phyloP scores from a whole-genome alignment of 2,329 filamentous ascomycete species.

The Lecanosticta acicola region DNA sequence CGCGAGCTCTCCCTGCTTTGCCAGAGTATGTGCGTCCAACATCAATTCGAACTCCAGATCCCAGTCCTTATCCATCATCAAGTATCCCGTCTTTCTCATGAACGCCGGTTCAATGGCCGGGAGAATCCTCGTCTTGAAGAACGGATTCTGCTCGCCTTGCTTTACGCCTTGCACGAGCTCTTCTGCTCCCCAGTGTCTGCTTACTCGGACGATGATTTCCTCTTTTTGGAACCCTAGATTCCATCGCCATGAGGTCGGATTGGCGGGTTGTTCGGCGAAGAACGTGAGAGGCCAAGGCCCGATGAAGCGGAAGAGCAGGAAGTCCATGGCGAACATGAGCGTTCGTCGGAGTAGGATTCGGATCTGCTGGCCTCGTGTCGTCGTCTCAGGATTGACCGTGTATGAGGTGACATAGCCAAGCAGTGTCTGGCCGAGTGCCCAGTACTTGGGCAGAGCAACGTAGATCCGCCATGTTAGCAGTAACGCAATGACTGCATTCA shows the following conservation, averaged over 20 bases:
- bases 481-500: conserved; percentile 64
- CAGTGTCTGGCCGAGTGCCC: conserved; percentile 56
- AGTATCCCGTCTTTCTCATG: conserved; percentile 76
- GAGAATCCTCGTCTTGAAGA: conserved; percentile 58
- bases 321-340: conserved; percentile 67
- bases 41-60: conserved; percentile 82
- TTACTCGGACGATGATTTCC: conserved; percentile 77
- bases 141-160: conserved; percentile 48
- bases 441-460: conserved; percentile 67
- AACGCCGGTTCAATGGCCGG: conserved; percentile 63
- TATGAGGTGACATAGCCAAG: conserved; percentile 62
- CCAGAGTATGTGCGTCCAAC: conserved; percentile 64
- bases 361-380: conserved; percentile 53
- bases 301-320: conserved; percentile 46
- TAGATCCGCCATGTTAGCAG: conserved; percentile 65
- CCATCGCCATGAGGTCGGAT: conserved; percentile 68
- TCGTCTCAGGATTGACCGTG: conserved; percentile 55
- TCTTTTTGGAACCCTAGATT: conserved; percentile 67
- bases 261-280: conserved; percentile 56
- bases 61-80: conserved; percentile 80
- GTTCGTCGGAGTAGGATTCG: conserved; percentile 56
- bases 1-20: conserved; percentile 54
- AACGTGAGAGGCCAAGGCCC: conserved; percentile 45
- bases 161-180: conserved; percentile 51
- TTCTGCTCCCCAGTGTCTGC: conserved; percentile 63